phyloP scores from a whole-genome alignment of 441 rosid species.

The Omphalea diandra region DNA sequence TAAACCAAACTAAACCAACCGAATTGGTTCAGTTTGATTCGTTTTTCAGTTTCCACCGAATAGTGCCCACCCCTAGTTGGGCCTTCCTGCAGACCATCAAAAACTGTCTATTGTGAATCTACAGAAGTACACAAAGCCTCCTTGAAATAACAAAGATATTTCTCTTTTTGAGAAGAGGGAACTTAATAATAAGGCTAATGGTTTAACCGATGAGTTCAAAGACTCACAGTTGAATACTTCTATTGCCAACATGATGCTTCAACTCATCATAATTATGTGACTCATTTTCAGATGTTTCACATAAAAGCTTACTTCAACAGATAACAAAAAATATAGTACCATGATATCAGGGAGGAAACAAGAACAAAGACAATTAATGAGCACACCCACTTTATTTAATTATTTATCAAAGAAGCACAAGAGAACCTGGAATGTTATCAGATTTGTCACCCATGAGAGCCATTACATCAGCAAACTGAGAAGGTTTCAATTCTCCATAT shows the following conservation, averaged over 20 bases:
- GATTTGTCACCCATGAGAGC: conserved; percentile 85
- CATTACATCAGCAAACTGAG: conserved; percentile 86
- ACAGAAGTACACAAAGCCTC: neutral
- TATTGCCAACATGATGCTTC: neutral
- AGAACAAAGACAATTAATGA: neutral
- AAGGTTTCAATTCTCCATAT: conserved; percentile 70
- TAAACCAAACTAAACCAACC: no score
- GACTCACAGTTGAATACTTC: neutral
- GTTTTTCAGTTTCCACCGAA: no score
- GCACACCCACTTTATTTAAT: neutral
- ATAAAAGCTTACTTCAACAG: neutral
- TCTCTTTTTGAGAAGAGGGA: neutral
- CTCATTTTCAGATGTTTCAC: neutral
- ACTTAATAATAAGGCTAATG: neutral
- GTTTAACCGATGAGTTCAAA: neutral
- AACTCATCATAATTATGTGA: neutral
- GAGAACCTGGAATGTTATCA: conserved; percentile 90
- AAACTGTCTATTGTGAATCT: no score
- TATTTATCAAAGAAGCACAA: conserved; percentile 9
- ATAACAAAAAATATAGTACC: neutral
- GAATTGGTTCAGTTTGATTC: no score
- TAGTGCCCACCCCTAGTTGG: no score
- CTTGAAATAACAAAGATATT: neutral
- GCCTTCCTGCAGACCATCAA: no score
- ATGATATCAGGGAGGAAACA: neutral